Percentiles rank a stretch among this genome's conserved stretches.
Evolutionary conservation across 2,329 filamentous ascomycete species (phyloP).

Genomic region (Botrytis tulipae): DNA sequence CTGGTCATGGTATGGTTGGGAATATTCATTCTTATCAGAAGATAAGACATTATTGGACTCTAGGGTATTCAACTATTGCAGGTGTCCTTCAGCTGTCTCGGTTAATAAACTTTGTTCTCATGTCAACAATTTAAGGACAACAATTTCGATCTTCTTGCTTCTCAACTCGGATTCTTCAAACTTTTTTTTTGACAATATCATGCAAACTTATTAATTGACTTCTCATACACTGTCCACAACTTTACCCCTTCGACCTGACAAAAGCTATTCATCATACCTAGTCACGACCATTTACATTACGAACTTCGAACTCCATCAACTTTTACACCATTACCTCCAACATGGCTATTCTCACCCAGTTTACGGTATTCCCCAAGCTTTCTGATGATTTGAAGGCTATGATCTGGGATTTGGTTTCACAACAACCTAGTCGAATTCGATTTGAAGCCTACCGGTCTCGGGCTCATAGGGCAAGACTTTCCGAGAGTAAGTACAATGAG

Average conservation of each 20-base stretch:
- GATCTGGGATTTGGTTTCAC: not conserved
- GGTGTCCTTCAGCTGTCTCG: not conserved
- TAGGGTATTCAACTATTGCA: not conserved
- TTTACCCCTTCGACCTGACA: not conserved
- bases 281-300: not conserved
- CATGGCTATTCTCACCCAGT: not conserved
- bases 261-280: not conserved
- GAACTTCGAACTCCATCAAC: not conserved
- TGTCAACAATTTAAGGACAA: not conserved
- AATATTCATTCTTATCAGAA: not conserved
- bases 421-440: not conserved
- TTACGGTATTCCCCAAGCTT: slow-evolving; percentile 1
- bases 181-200: not conserved
- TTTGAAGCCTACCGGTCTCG: accelerated
- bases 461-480: too few relatives aligned
- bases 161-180: not conserved
- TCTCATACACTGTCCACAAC: not conserved
- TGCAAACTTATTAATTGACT: not conserved
- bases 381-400: not conserved
- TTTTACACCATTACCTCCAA: not conserved
- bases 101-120: not conserved
- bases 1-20: not conserved
- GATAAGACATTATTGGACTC: not conserved
- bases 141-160: not conserved
- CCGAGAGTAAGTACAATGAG: too few relatives aligned